These are phyloP conservation scores for Picea glauca DNA, from an alignment of 75 land plant genomes.

Conservation along the genomic window DNA sequence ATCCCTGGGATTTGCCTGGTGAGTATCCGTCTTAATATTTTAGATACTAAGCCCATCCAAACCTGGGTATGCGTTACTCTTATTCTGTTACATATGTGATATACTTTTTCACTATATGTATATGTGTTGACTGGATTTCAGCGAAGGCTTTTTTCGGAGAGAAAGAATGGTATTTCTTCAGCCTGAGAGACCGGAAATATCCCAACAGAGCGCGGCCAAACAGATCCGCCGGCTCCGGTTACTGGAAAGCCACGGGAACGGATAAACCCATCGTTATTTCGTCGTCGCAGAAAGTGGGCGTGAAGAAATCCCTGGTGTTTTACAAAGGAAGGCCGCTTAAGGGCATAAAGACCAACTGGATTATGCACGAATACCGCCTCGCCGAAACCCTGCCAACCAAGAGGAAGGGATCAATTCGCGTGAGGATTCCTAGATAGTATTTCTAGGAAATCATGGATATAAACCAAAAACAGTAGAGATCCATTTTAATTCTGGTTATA, in stretches of 20 bases:
- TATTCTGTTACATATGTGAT: too few relatives aligned
- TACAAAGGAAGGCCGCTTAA: neutral
- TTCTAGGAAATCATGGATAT: too few relatives aligned
- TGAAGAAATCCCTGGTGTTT: conserved; percentile 8
- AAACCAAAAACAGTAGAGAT: too few relatives aligned
- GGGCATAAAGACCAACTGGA: conserved; percentile 11
- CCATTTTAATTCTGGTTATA: too few relatives aligned
- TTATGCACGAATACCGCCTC: conserved; percentile 11
- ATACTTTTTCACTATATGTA: too few relatives aligned
- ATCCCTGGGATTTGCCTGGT: conserved; percentile 7
- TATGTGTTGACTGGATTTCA: conserved; percentile 5
- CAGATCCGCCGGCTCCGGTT: neutral
- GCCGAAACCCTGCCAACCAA: neutral
- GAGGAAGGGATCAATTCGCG: neutral
- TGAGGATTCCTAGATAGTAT: neutral
- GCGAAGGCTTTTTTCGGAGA: conserved; percentile 7
- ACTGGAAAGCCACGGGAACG: conserved; percentile 9
- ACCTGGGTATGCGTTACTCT: neutral
- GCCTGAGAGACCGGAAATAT: conserved; percentile 15
- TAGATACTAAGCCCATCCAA: neutral
- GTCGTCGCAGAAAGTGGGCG: neutral
- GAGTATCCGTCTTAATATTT: neutral
- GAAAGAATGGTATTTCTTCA: conserved; percentile 12
- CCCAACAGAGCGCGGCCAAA: conserved; percentile 5
- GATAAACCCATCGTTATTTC: conserved; percentile 17